Evolutionary conservation across 192 early-diverging fungal species (phyloP), one percentile per base, ranked within the genome.

Genomic region (Dimargaris verticillata): DNA sequence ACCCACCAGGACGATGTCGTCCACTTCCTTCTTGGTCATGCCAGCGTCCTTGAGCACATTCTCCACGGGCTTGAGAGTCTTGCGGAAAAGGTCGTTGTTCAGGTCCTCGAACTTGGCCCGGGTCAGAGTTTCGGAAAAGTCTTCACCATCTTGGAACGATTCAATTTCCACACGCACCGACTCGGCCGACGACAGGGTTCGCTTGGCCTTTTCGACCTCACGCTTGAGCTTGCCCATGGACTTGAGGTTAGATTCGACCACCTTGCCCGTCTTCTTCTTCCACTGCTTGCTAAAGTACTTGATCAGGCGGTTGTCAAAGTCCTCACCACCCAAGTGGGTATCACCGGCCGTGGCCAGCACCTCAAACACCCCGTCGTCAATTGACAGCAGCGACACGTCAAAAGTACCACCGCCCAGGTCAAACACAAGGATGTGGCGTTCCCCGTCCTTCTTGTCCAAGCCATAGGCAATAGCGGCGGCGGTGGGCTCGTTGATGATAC

Each of bases 401-500:
- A 95, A 95, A 52, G 91, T 95, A 81, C 92, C 91, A 72, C 92
- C 92, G 67, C 92, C 94, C 57, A 97, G 82, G 83, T 97, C 94
- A 78, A 93, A 97, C 66, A 97, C 88, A 67, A 95, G 84, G 62
- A 95, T 86, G 78, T 93, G 92, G 73, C 81, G 81, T 80, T 95
- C 90, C 22, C 38, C 69, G 33, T 2, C 7, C 85, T 93, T 93
- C 85, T 95, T 95, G 82, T 99, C 93, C 62, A 96, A 80, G 80
- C 93, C 93, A 71, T 96, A 99, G 68, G 95, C 95, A 70, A 99
- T 96, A 68, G 95, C 95, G 28, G 95, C 95, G 49, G 95, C 93
- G 52, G 95, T 96, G 64, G 95, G 93, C 80, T 98, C 95, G 84
- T 96, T 96, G 80, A 96, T 96, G 81, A 99, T 99, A 79, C 95